phyloP scores from a whole-genome alignment of 768 basidiomycete genomes.

The Termitomyces sp. region DNA sequence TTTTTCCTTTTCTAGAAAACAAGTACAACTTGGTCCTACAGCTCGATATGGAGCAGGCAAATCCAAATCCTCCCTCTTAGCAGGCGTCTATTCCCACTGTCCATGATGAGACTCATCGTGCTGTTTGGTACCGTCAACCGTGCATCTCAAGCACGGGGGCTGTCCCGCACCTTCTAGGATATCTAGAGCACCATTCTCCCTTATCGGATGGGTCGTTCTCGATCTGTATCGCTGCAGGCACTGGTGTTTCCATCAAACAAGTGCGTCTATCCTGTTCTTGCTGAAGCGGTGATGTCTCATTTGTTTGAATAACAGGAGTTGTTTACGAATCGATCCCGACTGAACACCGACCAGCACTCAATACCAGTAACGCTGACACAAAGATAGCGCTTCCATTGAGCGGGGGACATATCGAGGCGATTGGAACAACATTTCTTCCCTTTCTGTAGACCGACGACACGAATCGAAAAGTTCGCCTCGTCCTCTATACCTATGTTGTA shows the following conservation, averaged over 20 bases:
- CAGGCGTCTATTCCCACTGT: not conserved
- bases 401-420: not conserved
- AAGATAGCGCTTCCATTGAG: not conserved
- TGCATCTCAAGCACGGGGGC: not conserved
- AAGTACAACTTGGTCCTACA: too few relatives aligned
- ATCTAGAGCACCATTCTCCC: conserved; percentile 4
- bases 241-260: conserved; percentile 11
- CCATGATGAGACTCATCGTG: not conserved
- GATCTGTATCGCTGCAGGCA: conserved; percentile 14
- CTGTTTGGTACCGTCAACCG: not conserved
- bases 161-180: not conserved
- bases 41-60: not conserved
- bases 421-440: conserved; percentile 1
- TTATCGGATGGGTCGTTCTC: conserved; percentile 11
- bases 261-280: not conserved
- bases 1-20: too few relatives aligned
- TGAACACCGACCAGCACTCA: conserved; percentile 1
- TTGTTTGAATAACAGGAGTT: not conserved
- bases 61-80: not conserved
- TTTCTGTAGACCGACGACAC: not conserved
- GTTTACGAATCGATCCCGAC: conserved; percentile 3
- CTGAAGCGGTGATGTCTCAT: not conserved
- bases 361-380: not conserved
- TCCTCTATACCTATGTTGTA: conserved; percentile 1
- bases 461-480: not conserved